phyloP scores from a whole-genome alignment of 768 basidiomycete genomes.

The Amanita thiersii region DNA sequence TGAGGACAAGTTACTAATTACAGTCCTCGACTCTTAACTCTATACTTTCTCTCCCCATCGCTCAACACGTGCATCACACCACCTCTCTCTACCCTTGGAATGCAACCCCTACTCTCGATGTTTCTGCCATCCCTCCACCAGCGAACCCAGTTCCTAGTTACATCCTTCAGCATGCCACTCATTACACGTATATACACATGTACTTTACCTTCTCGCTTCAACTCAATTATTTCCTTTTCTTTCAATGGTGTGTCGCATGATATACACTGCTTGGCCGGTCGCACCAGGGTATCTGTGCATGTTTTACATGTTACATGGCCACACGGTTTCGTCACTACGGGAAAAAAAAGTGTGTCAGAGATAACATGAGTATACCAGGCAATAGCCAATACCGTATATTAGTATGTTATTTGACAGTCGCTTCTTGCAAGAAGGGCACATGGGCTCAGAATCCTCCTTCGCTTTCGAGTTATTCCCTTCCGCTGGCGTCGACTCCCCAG shows the following conservation, averaged over 20 bases:
- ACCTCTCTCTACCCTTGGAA: constrained; percentile 67
- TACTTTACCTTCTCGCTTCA: constrained; percentile 86
- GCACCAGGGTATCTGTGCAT: constrained; percentile 83
- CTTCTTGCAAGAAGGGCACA: constrained; percentile 88
- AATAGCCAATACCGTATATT: constrained; percentile 49
- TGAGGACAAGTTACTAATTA: background rate
- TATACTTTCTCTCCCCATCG: background rate
- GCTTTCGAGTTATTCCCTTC: constrained; percentile 25
- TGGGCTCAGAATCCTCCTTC: constrained; percentile 53
- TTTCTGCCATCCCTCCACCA: constrained; percentile 91
- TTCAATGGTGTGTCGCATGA: constrained; percentile 67
- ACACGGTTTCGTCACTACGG: constrained; percentile 73
- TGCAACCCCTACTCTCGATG: constrained; percentile 66
- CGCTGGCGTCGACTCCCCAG: constrained; percentile 28
- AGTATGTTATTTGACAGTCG: constrained; percentile 70
- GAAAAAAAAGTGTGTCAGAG: background rate
- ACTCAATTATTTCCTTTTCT: constrained; percentile 70
- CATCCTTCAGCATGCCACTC: background rate
- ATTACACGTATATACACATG: constrained; percentile 3
- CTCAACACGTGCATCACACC: background rate
- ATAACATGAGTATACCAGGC: background rate
- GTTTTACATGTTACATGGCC: constrained; percentile 89
- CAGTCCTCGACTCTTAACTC: background rate
- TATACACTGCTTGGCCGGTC: constrained; percentile 72
- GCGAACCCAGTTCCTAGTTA: constrained; percentile 88